Evolutionary conservation across 1,284 basidiomycete genomes (phyloP).

Genomic region (Afroboletus lepidellus): DNA sequence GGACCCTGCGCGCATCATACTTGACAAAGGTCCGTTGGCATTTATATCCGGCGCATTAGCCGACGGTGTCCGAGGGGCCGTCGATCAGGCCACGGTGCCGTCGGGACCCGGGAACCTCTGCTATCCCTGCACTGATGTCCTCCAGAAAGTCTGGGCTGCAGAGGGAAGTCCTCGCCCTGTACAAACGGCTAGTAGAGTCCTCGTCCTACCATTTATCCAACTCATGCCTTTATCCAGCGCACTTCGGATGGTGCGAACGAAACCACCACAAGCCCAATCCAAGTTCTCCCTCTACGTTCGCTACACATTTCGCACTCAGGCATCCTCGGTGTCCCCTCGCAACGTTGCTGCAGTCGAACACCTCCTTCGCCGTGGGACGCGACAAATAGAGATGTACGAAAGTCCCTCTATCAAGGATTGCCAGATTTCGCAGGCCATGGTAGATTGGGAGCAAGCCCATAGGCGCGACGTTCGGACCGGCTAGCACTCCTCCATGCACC

Average conservation of each 20-base stretch:
- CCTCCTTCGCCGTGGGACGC: constrained; percentile 59
- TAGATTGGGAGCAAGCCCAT: constrained; percentile 49
- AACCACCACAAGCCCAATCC: constrained; percentile 54
- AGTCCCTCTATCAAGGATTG: constrained; percentile 65
- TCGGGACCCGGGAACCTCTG: constrained; percentile 10
- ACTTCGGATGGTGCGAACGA: constrained; percentile 67
- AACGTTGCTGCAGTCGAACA: constrained; percentile 71
- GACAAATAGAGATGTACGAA: constrained; percentile 70
- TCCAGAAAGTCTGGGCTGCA: constrained; percentile 60
- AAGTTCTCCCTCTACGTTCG: constrained; percentile 69
- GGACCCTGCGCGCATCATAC: constrained; percentile 21
- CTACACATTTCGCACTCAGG: constrained; percentile 65
- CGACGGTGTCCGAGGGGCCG: constrained; percentile 24
- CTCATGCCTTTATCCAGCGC: constrained; percentile 47
- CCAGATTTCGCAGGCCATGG: constrained; percentile 67
- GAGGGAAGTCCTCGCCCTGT: constrained; percentile 67
- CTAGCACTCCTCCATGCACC: constrained; percentile 7
- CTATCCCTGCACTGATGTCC: constrained; percentile 17
- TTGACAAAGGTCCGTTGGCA: not conserved
- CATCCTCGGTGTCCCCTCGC: constrained; percentile 56
- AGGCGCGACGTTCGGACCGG: not conserved
- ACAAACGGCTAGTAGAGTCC: constrained; percentile 53
- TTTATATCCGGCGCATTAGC: constrained; percentile 6
- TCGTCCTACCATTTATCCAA: not conserved
- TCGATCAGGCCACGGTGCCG: constrained; percentile 5